phyloP scores from a whole-genome alignment of 2,329 filamentous ascomycete species.

The Trichoderma sp. region DNA sequence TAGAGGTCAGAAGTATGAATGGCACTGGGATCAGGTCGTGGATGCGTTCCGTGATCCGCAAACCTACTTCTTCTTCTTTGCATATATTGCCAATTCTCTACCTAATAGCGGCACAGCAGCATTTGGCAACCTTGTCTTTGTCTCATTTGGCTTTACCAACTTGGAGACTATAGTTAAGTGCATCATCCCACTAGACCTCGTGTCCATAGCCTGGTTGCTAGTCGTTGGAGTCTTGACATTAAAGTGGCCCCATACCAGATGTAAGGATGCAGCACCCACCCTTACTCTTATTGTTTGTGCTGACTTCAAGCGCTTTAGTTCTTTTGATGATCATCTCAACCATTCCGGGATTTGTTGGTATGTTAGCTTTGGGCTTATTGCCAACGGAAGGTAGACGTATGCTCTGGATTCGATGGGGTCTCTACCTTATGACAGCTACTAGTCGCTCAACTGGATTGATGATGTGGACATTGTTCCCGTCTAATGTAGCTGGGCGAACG shows the following conservation, averaged over 20 bases:
- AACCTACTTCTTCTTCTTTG: neutral
- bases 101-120: neutral
- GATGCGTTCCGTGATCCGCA: neutral
- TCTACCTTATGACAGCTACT: neutral
- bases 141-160: neutral
- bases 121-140: neutral
- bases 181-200: neutral
- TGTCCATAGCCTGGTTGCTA: neutral
- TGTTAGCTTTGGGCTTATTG: neutral
- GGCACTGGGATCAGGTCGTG: neutral
- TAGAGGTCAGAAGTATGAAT: neutral
- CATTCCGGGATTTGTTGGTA: neutral
- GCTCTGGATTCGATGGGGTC: neutral
- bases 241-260: neutral
- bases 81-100: neutral
- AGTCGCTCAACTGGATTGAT: neutral
- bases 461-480: neutral
- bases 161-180: neutral
- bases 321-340: neutral
- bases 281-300: neutral
- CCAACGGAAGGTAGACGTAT: neutral
- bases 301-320: neutral
- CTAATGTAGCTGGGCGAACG: neutral
- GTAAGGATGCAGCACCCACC: neutral
- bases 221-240: neutral